Percentiles rank a stretch among this genome's conserved stretches.
phyloP scores from a whole-genome alignment of 257 asterid species.

The Vinca minor region DNA sequence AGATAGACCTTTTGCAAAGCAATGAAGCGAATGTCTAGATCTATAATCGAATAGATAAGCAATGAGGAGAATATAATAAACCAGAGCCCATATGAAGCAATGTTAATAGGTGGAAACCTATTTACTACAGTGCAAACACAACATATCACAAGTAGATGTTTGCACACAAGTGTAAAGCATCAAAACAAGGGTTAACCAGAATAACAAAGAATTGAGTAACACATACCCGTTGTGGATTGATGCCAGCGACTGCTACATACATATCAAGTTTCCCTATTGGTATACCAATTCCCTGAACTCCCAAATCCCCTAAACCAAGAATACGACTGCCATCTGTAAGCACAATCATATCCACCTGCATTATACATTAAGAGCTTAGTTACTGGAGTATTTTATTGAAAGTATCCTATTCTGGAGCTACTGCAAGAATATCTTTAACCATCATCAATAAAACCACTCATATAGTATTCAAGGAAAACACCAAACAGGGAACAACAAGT shows the following conservation, averaged over 20 bases:
- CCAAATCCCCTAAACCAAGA: conserved; percentile 99
- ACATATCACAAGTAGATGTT: neutral
- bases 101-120: neutral
- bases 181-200: conserved; percentile 1
- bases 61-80: neutral
- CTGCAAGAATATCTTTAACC: neutral
- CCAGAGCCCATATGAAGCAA: neutral
- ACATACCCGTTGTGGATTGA: conserved; percentile 94
- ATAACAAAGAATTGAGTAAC: conserved; percentile 9
- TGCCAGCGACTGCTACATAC: conserved; percentile 99
- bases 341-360: conserved; percentile 98
- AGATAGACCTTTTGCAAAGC: neutral
- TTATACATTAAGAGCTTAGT: conserved; percentile 13
- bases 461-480: neutral
- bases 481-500: neutral
- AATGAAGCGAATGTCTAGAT: neutral
- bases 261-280: conserved; percentile 98
- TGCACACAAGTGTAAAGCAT: neutral
- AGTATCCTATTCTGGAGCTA: neutral
- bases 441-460: no score
- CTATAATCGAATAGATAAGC: neutral
- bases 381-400: neutral
- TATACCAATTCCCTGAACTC: conserved; percentile 98
- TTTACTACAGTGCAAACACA: neutral
- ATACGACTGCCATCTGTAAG: conserved; percentile 98